These are phyloP conservation scores for Colletotrichum sp. DNA, from an alignment of 2,329 filamentous ascomycete species.

Conservation along the genomic window DNA sequence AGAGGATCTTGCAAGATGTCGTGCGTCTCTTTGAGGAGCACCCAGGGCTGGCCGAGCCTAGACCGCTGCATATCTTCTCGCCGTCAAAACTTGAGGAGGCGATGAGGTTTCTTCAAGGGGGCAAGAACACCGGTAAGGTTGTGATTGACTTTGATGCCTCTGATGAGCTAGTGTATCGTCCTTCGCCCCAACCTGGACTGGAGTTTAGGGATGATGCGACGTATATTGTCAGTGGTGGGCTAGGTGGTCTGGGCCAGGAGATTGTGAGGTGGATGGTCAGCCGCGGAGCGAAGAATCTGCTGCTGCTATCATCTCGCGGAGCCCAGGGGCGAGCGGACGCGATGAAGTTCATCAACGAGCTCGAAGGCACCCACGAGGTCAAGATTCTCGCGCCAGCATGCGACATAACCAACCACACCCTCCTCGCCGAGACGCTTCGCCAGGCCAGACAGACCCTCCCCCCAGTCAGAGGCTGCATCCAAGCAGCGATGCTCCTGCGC, in stretches of 20 bases:
- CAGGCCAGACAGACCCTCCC: constrained; percentile 26
- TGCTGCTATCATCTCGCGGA: constrained; percentile 46
- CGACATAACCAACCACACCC: constrained; percentile 45
- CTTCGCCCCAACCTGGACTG: constrained; percentile 16
- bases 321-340: neutral
- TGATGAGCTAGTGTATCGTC: neutral
- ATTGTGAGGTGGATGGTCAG: constrained; percentile 52
- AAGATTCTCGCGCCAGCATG: constrained; percentile 37
- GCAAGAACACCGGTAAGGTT: constrained; percentile 50
- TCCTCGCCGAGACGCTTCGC: constrained; percentile 17
- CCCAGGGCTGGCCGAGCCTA: neutral
- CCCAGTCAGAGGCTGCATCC: constrained; percentile 35
- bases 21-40: neutral
- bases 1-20: neutral
- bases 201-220: constrained; percentile 36
- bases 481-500: constrained; percentile 36
- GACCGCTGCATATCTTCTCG: constrained; percentile 28
- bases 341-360: constrained; percentile 33
- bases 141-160: constrained; percentile 31
- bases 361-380: constrained; percentile 34
- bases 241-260: constrained; percentile 61
- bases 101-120: constrained; percentile 48
- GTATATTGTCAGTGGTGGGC: constrained; percentile 62
- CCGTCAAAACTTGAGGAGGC: constrained; percentile 33
- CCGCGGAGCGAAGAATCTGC: constrained; percentile 53